Base-by-base conservation (phyloP, 2,329 filamentous ascomycete species). In the Nothomitra cinnamomea region DNA sequence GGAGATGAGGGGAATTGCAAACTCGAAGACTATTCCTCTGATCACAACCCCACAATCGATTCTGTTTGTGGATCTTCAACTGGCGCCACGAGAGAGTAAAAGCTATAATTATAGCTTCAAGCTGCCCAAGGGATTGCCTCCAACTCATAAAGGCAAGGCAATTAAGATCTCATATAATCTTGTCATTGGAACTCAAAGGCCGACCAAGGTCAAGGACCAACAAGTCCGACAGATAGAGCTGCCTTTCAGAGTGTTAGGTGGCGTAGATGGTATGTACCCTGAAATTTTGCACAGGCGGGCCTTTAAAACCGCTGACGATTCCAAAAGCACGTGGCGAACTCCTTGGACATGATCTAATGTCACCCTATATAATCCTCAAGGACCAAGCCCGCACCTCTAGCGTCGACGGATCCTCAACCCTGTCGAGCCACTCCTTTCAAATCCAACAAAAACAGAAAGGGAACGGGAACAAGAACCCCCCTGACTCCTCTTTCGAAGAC, bases 21-120 rank as follows among this genome's bases (percentile, higher is more conserved):
- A 84, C 64, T 85, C 87, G 32, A 89, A 87, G 64, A 84, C 86
- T 2, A 83, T 98, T 43, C 92, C 92, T 0, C 72, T 98, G 48
- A 74, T 98, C n/a, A 92, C 87, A 15, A 96, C 90, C 3, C 89
- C 90, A 1, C 92, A 96, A 68, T 95, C 88, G 1, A 87, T 98
- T 57, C 71, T 98, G 12, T 98, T 98, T 65, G 92, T 98, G 53
- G 89, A 98, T 66, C 72, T 98, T 54, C 81, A 84, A 60, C 76
- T 98, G 21, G 82, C 78, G 5, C 89, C 92, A 0, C 92, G 90
- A 1, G 88, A 98, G 68, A 94, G 87, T 66, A 83, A 79, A 60
- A 84, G 82, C 49, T 98, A 85, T 62, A 86, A 85, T 51, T 98
- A 95, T 65, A 78, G 80, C 1, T 95, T 95, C 65, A 83, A 78